These are phyloP conservation scores for Ceratocystis lukuohia DNA, from an alignment of 2,329 filamentous ascomycete genomes.

Conservation along the genomic window DNA sequence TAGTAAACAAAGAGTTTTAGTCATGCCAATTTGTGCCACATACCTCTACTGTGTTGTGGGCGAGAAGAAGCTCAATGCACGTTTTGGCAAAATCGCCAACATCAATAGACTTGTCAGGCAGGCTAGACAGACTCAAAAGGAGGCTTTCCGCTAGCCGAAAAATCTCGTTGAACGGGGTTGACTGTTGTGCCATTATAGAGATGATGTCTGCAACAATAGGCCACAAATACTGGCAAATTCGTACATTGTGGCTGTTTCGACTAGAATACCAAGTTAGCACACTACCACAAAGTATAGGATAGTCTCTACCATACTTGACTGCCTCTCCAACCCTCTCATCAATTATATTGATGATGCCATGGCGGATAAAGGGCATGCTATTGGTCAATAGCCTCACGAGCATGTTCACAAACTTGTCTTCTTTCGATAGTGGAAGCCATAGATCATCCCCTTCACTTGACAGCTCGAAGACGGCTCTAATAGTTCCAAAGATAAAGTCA, in stretches of 20 bases:
- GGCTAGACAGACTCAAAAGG: background rate
- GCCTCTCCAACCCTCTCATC: background rate
- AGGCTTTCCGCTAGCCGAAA: background rate
- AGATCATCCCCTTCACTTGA: background rate
- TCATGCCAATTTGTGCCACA: background rate
- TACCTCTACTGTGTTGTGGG: background rate
- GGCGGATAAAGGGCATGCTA: constrained; percentile 25
- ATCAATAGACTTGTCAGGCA: background rate
- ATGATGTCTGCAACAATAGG: constrained; percentile 27
- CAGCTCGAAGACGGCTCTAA: background rate
- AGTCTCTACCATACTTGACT: background rate
- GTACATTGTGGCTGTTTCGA: constrained; percentile 14
- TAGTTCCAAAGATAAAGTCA: background rate
- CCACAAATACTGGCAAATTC: constrained; percentile 25
- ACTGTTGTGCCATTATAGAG: constrained; percentile 24
- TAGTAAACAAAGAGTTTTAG: background rate
- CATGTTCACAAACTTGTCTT: background rate
- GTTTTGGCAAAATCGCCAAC: background rate
- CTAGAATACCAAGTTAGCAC: background rate
- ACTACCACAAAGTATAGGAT: background rate
- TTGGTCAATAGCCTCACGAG: constrained; percentile 19
- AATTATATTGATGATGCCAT: constrained; percentile 29
- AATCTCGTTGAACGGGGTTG: constrained; percentile 27
- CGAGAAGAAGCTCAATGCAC: background rate
- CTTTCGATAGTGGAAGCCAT: constrained; percentile 2